Percentiles rank a stretch among this genome's conserved stretches.
Evolutionary conservation across 495 filamentous ascomycete genomes (phyloP).

Genomic region (Xylaria longipes): DNA sequence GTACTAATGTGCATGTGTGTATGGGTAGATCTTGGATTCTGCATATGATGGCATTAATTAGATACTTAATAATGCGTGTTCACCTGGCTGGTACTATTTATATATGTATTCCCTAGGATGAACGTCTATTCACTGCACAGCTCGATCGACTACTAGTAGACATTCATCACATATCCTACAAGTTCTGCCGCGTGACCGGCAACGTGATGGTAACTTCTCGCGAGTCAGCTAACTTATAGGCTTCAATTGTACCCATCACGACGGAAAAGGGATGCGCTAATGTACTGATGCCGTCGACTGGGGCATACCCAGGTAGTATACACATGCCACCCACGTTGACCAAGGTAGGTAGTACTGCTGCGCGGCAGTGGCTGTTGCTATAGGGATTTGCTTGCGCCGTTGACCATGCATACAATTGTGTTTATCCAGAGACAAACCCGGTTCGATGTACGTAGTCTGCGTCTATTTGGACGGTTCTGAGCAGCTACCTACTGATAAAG

Average conservation of each 20-base stretch:
- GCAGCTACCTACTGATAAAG: not conserved
- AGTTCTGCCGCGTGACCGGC: not conserved
- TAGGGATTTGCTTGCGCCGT: constrained; percentile 10
- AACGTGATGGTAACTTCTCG: constrained; percentile 8
- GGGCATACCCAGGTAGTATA: not conserved
- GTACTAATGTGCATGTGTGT: constrained; percentile 1
- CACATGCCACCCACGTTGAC: not conserved
- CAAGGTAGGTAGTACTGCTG: not conserved
- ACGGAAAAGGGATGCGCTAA: constrained; percentile 26
- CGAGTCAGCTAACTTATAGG: constrained; percentile 20
- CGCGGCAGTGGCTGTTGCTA: constrained; percentile 20
- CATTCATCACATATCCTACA: not conserved
- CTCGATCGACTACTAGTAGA: not conserved
- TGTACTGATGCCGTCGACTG: constrained; percentile 18
- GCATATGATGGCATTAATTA: constrained; percentile 5
- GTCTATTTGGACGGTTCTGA: not conserved
- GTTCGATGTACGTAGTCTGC: not conserved
- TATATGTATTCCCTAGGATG: not conserved
- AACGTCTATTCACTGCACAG: not conserved
- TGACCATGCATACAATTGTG: constrained; percentile 1
- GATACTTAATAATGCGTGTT: not conserved
- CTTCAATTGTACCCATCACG: constrained; percentile 18
- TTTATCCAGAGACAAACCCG: not conserved
- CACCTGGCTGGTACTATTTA: not conserved
- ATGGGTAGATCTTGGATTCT: not conserved